Percentiles rank a stretch among this genome's conserved stretches.
phyloP scores from a whole-genome alignment of 2,329 filamentous ascomycete species.

The Beauveria medogensis region DNA sequence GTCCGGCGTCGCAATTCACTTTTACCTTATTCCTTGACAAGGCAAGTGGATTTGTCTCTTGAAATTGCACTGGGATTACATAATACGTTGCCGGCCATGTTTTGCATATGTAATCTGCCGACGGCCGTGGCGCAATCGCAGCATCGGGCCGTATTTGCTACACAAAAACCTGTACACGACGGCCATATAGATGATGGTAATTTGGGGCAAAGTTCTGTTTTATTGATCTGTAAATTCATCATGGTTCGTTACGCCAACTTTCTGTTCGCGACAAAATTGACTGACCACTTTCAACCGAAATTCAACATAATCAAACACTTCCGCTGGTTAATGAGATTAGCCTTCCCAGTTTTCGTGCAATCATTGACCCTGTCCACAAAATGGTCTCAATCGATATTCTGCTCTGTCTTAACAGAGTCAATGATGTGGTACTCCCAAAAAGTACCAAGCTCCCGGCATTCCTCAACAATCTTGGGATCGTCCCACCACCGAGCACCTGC shows the following conservation, averaged over 20 bases:
- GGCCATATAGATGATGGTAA: no score
- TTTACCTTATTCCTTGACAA: neutral
- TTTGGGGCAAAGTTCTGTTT: neutral
- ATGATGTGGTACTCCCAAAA: slow-evolving; percentile 53
- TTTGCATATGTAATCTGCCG: neutral
- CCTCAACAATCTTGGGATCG: slow-evolving; percentile 42
- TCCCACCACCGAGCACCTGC: slow-evolving; percentile 53
- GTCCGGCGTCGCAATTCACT: neutral
- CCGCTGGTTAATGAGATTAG: neutral
- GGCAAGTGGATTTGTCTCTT: neutral
- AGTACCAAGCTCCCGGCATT: slow-evolving; percentile 46
- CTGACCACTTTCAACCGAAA: neutral
- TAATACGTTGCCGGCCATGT: no score
- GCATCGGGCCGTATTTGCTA: neutral
- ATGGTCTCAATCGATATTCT: neutral
- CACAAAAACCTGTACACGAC: neutral
- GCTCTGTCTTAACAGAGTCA: slow-evolving; percentile 40
- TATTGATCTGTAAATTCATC: neutral
- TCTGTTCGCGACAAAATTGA: neutral
- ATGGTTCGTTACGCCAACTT: neutral
- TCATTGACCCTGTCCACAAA: neutral
- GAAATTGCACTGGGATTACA: no score
- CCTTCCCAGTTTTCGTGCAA: neutral
- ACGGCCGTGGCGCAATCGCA: neutral
- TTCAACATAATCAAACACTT: neutral